These are phyloP conservation scores for Durotheca rogersii DNA, from an alignment of 495 filamentous ascomycete genomes.

Conservation along the genomic window DNA sequence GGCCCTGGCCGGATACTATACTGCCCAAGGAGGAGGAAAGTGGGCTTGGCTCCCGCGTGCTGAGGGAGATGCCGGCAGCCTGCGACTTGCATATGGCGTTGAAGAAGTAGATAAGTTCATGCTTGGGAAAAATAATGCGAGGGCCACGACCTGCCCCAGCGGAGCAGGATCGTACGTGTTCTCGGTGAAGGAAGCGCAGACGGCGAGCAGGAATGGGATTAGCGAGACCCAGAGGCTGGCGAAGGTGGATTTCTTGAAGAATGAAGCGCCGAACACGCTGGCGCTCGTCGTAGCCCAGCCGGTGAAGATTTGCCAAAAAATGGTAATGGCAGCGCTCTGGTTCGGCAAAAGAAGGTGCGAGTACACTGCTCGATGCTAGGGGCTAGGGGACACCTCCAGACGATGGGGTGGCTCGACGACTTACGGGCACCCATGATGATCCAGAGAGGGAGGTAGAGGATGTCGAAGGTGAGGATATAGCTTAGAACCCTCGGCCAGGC, in stretches of 20 bases:
- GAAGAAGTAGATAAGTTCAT: conserved; percentile 65
- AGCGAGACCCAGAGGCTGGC: conserved; percentile 61
- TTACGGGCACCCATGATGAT: conserved; percentile 28
- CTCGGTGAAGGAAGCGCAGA: conserved; percentile 51
- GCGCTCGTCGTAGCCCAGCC: conserved; percentile 60
- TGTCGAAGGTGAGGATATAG: conserved; percentile 25
- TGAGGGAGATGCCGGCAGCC: conserved; percentile 46
- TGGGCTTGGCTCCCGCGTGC: conserved; percentile 51
- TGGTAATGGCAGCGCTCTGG: conserved; percentile 51
- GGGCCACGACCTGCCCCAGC: conserved; percentile 50
- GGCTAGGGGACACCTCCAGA: conserved; percentile 53
- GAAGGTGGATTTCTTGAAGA: conserved; percentile 67
- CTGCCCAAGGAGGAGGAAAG: conserved; percentile 32
- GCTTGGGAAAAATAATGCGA: conserved; percentile 64
- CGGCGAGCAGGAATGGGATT: conserved; percentile 56
- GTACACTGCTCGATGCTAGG: conserved; percentile 50
- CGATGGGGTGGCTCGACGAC: conserved; percentile 40
- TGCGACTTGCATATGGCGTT: conserved; percentile 61
- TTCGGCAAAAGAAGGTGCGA: conserved; percentile 51
- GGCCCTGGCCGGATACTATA: neutral
- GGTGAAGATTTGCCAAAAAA: conserved; percentile 57
- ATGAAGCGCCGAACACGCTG: conserved; percentile 60
- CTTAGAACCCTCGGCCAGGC: conserved; percentile 44
- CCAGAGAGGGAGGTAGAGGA: conserved; percentile 27
- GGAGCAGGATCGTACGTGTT: conserved; percentile 27